A percentile compares a stretch with the other conserved stretches of the same genome.
Conservation (phyloP, 176 grass and related monocot species). For the Avena eriantha region DNA sequence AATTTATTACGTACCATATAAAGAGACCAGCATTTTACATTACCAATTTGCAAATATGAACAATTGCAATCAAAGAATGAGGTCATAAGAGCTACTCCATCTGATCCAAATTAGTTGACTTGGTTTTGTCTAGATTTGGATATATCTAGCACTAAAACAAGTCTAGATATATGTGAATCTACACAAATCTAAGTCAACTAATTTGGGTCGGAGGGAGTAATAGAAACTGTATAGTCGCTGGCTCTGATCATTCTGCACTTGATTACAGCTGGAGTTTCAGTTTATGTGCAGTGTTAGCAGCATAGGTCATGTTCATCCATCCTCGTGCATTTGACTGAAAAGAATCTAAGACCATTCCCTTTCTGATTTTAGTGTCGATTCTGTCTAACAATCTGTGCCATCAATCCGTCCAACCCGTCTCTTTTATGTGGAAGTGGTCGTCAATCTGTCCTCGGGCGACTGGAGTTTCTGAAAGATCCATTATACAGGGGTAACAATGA, state of each 20-base stretch:
- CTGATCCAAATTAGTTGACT: too few species aligned
- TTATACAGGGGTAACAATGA: slow-evolving; percentile 78
- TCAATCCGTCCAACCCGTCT: background rate
- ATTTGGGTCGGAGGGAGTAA: background rate
- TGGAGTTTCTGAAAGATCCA: slow-evolving; percentile 49
- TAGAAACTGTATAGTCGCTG: background rate
- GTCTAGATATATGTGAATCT: too few species aligned
- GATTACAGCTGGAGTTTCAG: slow-evolving; percentile 33
- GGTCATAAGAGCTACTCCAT: background rate
- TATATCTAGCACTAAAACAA: too few species aligned
- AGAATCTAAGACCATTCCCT: slow-evolving; percentile 37
- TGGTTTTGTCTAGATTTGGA: too few species aligned
- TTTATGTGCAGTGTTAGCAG: background rate
- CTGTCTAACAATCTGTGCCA: background rate
- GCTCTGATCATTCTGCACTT: background rate
- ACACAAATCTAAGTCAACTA: too few species aligned
- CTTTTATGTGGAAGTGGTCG: background rate
- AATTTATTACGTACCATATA: background rate
- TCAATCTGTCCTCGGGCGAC: slow-evolving; percentile 78
- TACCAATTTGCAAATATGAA: background rate
- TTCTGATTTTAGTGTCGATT: background rate
- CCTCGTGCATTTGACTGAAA: background rate
- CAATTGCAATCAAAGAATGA: background rate
- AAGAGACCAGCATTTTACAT: background rate
- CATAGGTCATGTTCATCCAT: background rate